Conservation (phyloP, 495 filamentous ascomycete genomes). For the Penicillium desertorum region DNA sequence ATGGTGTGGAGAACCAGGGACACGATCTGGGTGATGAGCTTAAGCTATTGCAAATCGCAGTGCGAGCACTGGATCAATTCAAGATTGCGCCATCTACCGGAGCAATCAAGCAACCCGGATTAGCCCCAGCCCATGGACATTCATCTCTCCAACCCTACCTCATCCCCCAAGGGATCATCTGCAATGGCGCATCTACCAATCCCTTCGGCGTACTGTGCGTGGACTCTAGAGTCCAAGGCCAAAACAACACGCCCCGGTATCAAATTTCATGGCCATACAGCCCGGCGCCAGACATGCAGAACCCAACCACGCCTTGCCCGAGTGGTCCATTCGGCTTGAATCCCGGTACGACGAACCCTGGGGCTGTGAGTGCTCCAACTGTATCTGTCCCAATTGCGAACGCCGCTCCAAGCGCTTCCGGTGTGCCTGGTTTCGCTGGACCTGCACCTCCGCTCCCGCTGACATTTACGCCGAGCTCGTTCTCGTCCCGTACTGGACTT, state of each 20-base stretch:
- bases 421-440: not conserved
- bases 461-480: not conserved
- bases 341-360: not conserved
- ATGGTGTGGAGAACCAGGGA: slow-evolving; percentile 16
- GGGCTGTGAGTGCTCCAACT: not conserved
- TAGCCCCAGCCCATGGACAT: not conserved
- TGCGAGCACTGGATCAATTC: slow-evolving; percentile 3
- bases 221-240: not conserved
- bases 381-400: not conserved
- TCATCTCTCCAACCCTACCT: not conserved
- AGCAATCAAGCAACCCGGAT: not conserved
- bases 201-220: not conserved
- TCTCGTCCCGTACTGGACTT: not conserved
- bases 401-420: not conserved
- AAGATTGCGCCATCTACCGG: not conserved
- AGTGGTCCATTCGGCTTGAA: not conserved
- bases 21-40: slow-evolving; percentile 17
- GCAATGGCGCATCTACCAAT: not conserved
- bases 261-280: not conserved
- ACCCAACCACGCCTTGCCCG: not conserved
- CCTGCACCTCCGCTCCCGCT: not conserved
- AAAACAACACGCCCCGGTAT: not conserved
- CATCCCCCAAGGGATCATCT: not conserved
- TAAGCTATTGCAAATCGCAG: slow-evolving; percentile 14
- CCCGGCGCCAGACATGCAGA: not conserved